These are phyloP conservation scores for Cephalotrichum gorgonifer DNA, from an alignment of 2,329 filamentous ascomycete genomes.

Conservation along the genomic window DNA sequence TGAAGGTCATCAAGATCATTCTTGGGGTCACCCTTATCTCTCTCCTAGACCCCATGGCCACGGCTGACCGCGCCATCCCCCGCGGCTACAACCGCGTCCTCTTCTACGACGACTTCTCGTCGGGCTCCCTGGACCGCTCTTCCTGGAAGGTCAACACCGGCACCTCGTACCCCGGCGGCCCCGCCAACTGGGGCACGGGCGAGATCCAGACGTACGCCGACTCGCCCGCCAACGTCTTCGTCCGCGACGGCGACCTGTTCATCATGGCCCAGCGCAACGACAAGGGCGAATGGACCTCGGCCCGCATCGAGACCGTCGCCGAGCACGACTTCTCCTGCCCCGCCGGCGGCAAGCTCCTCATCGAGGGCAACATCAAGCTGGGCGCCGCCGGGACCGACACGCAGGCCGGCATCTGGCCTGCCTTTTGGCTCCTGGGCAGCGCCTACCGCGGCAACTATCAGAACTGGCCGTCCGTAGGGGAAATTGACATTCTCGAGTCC, in stretches of 20 bases:
- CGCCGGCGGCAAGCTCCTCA: constrained; percentile 21
- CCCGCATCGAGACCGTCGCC: constrained; percentile 28
- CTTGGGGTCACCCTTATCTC: not conserved
- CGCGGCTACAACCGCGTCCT: constrained; percentile 12
- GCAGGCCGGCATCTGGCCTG: constrained; percentile 33
- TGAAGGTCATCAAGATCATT: not conserved
- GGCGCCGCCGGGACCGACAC: constrained; percentile 13
- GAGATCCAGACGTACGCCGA: constrained; percentile 36
- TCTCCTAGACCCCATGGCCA: not conserved
- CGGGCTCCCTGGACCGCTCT: constrained; percentile 14
- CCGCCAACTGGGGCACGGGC: constrained; percentile 35
- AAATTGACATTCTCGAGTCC: constrained; percentile 34
- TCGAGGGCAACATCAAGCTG: constrained; percentile 27
- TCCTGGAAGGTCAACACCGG: constrained; percentile 32
- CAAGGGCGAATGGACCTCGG: constrained; percentile 28
- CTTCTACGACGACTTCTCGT: constrained; percentile 18
- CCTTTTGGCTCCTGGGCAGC: constrained; percentile 33
- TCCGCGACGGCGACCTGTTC: constrained; percentile 22
- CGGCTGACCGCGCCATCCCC: constrained; percentile 3
- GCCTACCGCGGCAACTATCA: constrained; percentile 24
- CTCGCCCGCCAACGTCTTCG: constrained; percentile 25
- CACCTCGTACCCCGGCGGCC: constrained; percentile 33
- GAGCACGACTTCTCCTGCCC: constrained; percentile 22
- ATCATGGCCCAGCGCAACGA: constrained; percentile 20
- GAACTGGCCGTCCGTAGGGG: constrained; percentile 30